Percentiles rank a stretch among this genome's conserved stretches.
These are phyloP conservation scores for Sporothrix mexicana DNA, from an alignment of 2,329 filamentous ascomycete species.

Conservation along the genomic window DNA sequence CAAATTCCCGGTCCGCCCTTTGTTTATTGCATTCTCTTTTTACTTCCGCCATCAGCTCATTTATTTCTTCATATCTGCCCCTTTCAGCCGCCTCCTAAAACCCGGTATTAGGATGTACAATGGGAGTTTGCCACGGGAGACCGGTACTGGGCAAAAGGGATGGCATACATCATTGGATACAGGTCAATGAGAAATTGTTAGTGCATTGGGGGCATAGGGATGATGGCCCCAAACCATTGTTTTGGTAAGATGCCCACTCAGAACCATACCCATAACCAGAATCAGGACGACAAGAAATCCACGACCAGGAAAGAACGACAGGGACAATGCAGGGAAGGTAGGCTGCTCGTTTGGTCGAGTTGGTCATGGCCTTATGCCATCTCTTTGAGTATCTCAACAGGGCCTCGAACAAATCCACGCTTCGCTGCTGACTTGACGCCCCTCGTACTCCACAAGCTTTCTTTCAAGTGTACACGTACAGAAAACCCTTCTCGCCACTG, in stretches of 20 bases:
- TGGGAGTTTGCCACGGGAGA: background rate
- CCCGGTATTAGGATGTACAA: background rate
- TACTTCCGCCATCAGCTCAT: constrained; percentile 17
- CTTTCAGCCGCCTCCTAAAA: constrained; percentile 12
- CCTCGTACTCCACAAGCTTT: background rate
- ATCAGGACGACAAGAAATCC: background rate
- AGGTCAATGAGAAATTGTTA: background rate
- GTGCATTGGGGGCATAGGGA: background rate
- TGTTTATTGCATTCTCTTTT: background rate
- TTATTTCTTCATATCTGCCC: background rate
- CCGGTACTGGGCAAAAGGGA: background rate
- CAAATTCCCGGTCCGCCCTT: background rate
- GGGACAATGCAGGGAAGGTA: background rate
- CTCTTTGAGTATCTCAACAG: background rate
- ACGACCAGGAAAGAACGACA: background rate
- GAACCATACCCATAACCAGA: constrained; percentile 4
- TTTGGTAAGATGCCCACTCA: constrained; percentile 8
- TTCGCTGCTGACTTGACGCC: background rate
- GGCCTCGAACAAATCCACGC: background rate
- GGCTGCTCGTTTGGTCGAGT: background rate
- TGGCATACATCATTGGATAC: background rate
- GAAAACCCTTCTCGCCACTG: background rate
- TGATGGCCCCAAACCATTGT: background rate
- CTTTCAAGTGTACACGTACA: background rate
- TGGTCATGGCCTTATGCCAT: background rate